A percentile compares a stretch with the other conserved stretches of the same genome.
Conservation (phyloP, 1,284 basidiomycete species). For the Mycosarcoma maydis region DNA sequence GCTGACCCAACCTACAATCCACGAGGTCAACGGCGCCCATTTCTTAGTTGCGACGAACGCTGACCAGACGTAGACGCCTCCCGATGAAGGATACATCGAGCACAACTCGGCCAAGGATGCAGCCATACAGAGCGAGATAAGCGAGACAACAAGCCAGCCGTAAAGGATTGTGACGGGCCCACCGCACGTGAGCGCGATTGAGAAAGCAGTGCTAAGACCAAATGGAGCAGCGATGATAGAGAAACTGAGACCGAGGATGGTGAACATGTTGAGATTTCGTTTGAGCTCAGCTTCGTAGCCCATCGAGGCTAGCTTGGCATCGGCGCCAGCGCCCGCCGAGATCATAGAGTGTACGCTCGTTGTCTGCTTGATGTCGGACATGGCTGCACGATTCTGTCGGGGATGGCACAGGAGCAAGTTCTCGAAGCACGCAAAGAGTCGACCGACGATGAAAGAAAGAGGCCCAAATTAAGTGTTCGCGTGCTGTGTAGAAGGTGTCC, state of each 20-base stretch:
- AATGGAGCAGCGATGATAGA: slow-evolving; percentile 69
- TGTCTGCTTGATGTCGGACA: slow-evolving; percentile 33
- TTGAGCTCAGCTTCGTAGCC: slow-evolving; percentile 69
- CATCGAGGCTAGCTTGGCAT: slow-evolving; percentile 67
- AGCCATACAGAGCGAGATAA: slow-evolving; percentile 69
- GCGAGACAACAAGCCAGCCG: slow-evolving; percentile 69
- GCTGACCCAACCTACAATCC: slow-evolving; percentile 70
- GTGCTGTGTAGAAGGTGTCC: too few species aligned
- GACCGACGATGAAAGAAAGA: too few species aligned
- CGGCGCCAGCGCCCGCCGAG: slow-evolving; percentile 55
- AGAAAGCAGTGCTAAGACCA: slow-evolving; percentile 68
- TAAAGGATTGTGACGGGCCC: slow-evolving; percentile 68
- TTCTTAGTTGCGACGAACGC: slow-evolving; percentile 68
- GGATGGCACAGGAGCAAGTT: too few species aligned
- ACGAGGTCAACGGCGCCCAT: slow-evolving; percentile 68
- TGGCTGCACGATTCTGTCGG: slow-evolving; percentile 1
- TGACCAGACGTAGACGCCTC: slow-evolving; percentile 70
- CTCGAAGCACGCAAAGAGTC: too few species aligned
- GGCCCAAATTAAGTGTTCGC: too few species aligned
- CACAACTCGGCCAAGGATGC: slow-evolving; percentile 70
- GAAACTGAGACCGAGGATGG: slow-evolving; percentile 68
- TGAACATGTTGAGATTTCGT: slow-evolving; percentile 69
- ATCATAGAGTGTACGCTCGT: slow-evolving; percentile 50
- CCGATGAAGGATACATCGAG: slow-evolving; percentile 69
- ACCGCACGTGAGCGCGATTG: slow-evolving; percentile 69